Base-by-base conservation (phyloP, 345 rosid genomes). In the Schrenkiella parvula region DNA sequence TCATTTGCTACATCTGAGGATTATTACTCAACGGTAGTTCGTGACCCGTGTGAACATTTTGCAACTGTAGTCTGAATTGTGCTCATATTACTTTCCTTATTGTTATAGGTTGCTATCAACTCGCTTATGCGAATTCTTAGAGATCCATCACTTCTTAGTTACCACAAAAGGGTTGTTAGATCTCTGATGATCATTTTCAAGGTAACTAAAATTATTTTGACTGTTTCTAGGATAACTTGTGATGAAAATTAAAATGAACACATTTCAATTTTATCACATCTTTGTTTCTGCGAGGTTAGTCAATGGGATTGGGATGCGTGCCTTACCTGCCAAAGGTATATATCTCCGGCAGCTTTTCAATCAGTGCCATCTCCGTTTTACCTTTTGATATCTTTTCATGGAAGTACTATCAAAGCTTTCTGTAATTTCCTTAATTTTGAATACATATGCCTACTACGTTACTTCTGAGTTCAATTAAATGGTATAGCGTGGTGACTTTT, bases 111-210 rank as follows among this genome's bases (percentile, higher is more conserved):
- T 80, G 99, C 99, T 38, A 86, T 95, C 70, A 95, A 88, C 84
- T 95, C 99, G 60, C 90, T 95, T 50, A 89, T 91, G 98, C 89
- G 98, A 71, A 92, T 91, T 83, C 88, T 95, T 71, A 91, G 97
- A 80, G 98, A 95, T 82, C 87, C 98, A 58, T 95, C 98, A 15
- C 96, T 95, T 74, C 86, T 89, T 66, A 91, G 97, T 80, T 85
- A 91, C 85, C 99, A 95, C 88, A 88, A 86, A 80, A 88, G 88
- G 91, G 99, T 89, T 84, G 98, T 95, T 71, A 92, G 92, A 67
- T 95, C 99, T 65, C 89, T 95, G 58, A 85, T 95, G 98, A 87
- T 89, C 85, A 88, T 95, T 78, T 95, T 95, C 77, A 89, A 95
- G 98, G 99, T 95, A 81, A 54, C 15, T 35, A 5, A 65, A 14